A percentile compares a stretch with the other conserved stretches of the same genome.
phyloP scores from a whole-genome alignment of 2,329 filamentous ascomycete species.

The Albifimbria verrucaria region DNA sequence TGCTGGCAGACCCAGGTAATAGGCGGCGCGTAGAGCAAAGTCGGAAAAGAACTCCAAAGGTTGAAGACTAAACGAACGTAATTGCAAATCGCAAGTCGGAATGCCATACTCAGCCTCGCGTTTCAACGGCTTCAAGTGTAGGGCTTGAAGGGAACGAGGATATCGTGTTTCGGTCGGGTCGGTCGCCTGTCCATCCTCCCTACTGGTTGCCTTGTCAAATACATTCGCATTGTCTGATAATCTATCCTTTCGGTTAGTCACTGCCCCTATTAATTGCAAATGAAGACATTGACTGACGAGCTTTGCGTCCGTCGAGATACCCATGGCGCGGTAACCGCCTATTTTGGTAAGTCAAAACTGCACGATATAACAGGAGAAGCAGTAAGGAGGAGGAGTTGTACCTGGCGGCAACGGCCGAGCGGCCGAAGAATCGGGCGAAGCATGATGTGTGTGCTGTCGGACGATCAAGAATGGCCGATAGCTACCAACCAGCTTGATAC shows the following conservation, averaged over 20 bases:
- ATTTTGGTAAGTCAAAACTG: constrained; percentile 8
- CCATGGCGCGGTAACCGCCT: constrained; percentile 16
- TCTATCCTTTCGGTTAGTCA: neutral
- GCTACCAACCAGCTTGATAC: neutral
- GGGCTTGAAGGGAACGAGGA: constrained; percentile 77
- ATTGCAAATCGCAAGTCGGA: constrained; percentile 84
- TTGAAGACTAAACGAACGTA: constrained; percentile 85
- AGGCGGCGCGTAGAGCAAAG: constrained; percentile 90
- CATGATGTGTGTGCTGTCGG: constrained; percentile 22
- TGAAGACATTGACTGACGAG: constrained; percentile 7
- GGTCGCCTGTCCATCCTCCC: constrained; percentile 3
- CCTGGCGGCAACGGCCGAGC: constrained; percentile 17
- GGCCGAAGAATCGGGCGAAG: constrained; percentile 23
- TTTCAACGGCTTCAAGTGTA: constrained; percentile 82
- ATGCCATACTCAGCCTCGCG: constrained; percentile 71
- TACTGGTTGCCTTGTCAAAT: neutral
- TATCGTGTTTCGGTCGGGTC: constrained; percentile 42
- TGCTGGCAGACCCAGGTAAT: constrained; percentile 85
- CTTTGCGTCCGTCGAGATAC: constrained; percentile 19
- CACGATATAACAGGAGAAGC: no score
- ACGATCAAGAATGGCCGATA: constrained; percentile 8
- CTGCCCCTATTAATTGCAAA: no score
- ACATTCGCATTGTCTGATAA: neutral
- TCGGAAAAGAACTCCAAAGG: constrained; percentile 94
- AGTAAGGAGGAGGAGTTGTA: constrained; percentile 7